Conservation (phyloP, 1,284 basidiomycete species). For the Leccinum idahoense region DNA sequence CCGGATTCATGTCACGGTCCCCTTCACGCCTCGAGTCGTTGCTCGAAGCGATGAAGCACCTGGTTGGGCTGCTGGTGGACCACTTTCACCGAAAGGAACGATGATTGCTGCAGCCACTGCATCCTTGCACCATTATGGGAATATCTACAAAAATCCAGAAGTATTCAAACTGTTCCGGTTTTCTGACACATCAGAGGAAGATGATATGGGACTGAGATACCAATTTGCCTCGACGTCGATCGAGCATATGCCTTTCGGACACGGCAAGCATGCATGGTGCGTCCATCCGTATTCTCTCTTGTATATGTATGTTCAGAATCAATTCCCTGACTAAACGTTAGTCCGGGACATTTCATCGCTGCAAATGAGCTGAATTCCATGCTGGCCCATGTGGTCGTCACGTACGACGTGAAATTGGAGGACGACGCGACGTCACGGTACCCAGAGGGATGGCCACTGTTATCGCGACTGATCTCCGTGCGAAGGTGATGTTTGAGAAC, state of each 20-base stretch:
- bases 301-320: background rate
- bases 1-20: slow-evolving; percentile 25
- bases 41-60: slow-evolving; percentile 36
- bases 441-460: slow-evolving; percentile 7
- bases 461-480: background rate
- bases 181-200: slow-evolving; percentile 10
- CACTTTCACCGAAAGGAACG: slow-evolving; percentile 33
- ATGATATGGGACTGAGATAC: slow-evolving; percentile 11
- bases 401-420: slow-evolving; percentile 30
- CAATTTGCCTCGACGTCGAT: slow-evolving; percentile 12
- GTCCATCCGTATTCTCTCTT: background rate
- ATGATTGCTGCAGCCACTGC: slow-evolving; percentile 20
- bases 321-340: background rate
- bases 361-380: slow-evolving; percentile 25
- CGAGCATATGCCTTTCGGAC: slow-evolving; percentile 13
- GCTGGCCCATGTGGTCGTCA: slow-evolving; percentile 26
- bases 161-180: slow-evolving; percentile 34
- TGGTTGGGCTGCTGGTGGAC: too few relatives aligned
- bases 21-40: slow-evolving; percentile 54
- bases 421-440: slow-evolving; percentile 17
- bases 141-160: slow-evolving; percentile 21
- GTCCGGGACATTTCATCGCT: slow-evolving; percentile 15
- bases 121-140: slow-evolving; percentile 25
- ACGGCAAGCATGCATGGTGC: slow-evolving; percentile 14
- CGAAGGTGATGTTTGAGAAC: slow-evolving; percentile 17